These are phyloP conservation scores for Mycena epipterygia DNA, from an alignment of 768 basidiomycete species.

Conservation along the genomic window DNA sequence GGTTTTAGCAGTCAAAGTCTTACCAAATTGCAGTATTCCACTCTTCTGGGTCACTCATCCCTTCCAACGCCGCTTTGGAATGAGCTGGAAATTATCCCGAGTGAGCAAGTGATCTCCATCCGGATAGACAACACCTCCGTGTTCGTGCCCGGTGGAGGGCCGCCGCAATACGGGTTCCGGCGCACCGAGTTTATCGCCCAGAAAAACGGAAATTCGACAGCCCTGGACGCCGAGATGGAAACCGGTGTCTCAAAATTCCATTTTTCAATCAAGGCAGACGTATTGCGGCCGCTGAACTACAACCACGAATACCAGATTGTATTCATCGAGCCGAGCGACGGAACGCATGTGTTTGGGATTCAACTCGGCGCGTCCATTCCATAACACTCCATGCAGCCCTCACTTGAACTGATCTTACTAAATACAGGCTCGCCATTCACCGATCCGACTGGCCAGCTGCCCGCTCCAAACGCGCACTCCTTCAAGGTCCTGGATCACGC, in stretches of 20 bases:
- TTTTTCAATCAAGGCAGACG: conserved; percentile 60
- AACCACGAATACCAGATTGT: conserved; percentile 74
- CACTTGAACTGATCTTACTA: too few relatives aligned
- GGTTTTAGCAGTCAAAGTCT: too few relatives aligned
- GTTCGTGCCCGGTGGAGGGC: conserved; percentile 64
- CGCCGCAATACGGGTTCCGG: conserved; percentile 69
- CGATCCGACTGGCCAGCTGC: conserved; percentile 59
- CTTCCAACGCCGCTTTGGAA: conserved; percentile 68
- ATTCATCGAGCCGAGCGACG: conserved; percentile 73
- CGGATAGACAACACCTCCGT: conserved; percentile 71
- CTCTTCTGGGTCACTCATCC: conserved; percentile 52
- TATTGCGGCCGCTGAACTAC: conserved; percentile 60
- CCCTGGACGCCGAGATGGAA: conserved; percentile 57
- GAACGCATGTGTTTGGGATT: conserved; percentile 70
- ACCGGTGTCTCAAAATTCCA: conserved; percentile 62
- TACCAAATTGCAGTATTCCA: conserved; percentile 62
- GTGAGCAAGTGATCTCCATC: conserved; percentile 65
- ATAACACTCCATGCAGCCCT: neutral
- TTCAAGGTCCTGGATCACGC: conserved; percentile 72
- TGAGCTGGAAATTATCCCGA: conserved; percentile 41
- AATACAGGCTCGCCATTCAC: conserved; percentile 74
- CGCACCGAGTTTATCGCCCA: conserved; percentile 72
- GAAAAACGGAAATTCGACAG: conserved; percentile 52
- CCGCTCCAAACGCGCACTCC: conserved; percentile 57
- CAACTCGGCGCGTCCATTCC: conserved; percentile 61